Evolutionary conservation across 345 rosid genomes (phyloP), one percentile per base, ranked within the genome.

Genomic region (Euphorbia peplus): DNA sequence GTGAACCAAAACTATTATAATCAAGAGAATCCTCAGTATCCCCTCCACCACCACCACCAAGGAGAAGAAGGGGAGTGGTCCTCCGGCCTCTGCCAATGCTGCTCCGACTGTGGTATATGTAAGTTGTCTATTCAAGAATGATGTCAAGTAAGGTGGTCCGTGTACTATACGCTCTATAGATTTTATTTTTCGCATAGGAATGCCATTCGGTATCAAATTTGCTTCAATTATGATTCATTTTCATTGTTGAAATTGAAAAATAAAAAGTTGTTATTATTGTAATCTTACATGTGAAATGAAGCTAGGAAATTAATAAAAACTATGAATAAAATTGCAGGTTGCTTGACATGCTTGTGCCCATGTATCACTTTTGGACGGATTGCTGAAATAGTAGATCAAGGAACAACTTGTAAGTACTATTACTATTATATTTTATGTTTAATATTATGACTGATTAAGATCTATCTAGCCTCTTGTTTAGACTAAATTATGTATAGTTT

Each of bases 291-390:
- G n/a, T n/a, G n/a, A n/a, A n/a, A n/a, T n/a, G n/a, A n/a, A n/a
- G n/a, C n/a, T n/a, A n/a, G n/a, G n/a, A n/a, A n/a, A n/a, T n/a
- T n/a, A n/a, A n/a, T n/a, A n/a, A n/a, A n/a, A n/a, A n/a, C n/a
- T 9, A 44, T 44, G 48, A 3, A 1, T 44, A 11, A 2, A 8
- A 28, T 37, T 22, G 41, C 57, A 74, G 78, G 73, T 63, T 74
- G 79, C 75, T 26, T 75, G 22, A 70, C 79, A 30, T 60, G 10
- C 11, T 70, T 74, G 67, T 75, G 79, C 63, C 79, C 79, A 15
- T 76, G 79, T 56, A 35, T 76, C 66, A 62, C 73, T 50, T 71
- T 76, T 11, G 73, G 73, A 48, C 32, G 37, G 57, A 56, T 76
- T 57, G 58, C 80, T 21, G 76, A 71, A 24, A 63, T 63, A 19